Percentiles rank a stretch among this genome's conserved stretches.
Conservation (phyloP, 2,329 filamentous ascomycete species). For the Penicillium sp. region DNA sequence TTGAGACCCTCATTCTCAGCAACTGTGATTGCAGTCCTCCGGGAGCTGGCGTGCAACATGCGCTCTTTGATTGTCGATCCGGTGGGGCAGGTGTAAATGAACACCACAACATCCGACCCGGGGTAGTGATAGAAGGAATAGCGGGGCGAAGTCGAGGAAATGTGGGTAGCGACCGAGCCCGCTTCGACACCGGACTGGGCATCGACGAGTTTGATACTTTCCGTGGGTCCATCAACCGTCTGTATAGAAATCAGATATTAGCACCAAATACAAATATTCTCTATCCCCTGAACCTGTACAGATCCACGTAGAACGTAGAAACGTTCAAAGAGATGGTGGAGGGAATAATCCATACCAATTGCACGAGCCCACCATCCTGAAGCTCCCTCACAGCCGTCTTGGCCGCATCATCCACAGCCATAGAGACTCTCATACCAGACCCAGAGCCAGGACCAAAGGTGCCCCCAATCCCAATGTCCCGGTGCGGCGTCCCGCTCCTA, state of each 20-base stretch:
- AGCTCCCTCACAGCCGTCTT: slow-evolving; percentile 49
- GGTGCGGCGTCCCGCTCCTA: slow-evolving; percentile 51
- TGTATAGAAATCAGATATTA: slow-evolving; percentile 31
- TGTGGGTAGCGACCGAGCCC: slow-evolving; percentile 45
- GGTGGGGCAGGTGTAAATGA: slow-evolving; percentile 65
- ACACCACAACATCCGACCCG: slow-evolving; percentile 51
- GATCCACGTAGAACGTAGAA: not conserved
- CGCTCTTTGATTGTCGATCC: slow-evolving; percentile 63
- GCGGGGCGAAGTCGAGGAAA: slow-evolving; percentile 56
- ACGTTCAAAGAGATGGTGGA: not conserved
- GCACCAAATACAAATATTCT: slow-evolving; percentile 11
- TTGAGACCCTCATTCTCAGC: slow-evolving; percentile 58
- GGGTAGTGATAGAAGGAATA: slow-evolving; percentile 62
- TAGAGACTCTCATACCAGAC: slow-evolving; percentile 48
- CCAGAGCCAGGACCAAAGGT: slow-evolving; percentile 30
- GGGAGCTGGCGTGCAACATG: slow-evolving; percentile 64
- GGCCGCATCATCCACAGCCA: slow-evolving; percentile 55
- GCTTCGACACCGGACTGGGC: slow-evolving; percentile 45
- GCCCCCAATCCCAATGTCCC: slow-evolving; percentile 49
- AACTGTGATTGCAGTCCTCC: slow-evolving; percentile 53
- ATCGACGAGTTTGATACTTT: slow-evolving; percentile 56
- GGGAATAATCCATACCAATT: slow-evolving; percentile 45
- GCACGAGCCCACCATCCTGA: slow-evolving; percentile 45
- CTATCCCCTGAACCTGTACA: not conserved
- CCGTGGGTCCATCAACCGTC: slow-evolving; percentile 46